These are phyloP conservation scores for Phellopilus nigrolimitatus DNA, from an alignment of 1,284 basidiomycete genomes.

Conservation along the genomic window DNA sequence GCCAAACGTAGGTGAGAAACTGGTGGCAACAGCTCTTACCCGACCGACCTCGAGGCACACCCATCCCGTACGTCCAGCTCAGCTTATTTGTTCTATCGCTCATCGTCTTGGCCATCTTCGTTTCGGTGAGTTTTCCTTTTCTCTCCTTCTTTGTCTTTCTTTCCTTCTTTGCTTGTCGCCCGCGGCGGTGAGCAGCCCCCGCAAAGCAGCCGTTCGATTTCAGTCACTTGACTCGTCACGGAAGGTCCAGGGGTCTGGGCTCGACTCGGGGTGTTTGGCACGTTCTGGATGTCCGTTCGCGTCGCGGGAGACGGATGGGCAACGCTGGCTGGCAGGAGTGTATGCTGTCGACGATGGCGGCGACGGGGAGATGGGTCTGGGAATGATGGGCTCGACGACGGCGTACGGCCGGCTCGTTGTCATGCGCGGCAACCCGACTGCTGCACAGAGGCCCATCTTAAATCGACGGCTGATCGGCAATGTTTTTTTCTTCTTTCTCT, in stretches of 20 bases:
- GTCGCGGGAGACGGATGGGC: not conserved
- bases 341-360: not conserved
- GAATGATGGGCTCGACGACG: not conserved
- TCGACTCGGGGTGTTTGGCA: not conserved
- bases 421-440: not conserved
- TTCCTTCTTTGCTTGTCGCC: not conserved
- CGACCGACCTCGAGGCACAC: conserved; percentile 16
- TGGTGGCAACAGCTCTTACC: conserved; percentile 14
- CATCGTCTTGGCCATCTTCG: not conserved
- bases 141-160: too few relatives aligned
- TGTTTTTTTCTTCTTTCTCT: not conserved
- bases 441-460: not conserved
- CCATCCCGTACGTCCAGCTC: not conserved
- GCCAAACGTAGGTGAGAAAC: not conserved
- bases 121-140: conserved; percentile 10
- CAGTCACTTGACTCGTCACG: conserved; percentile 8
- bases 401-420: conserved; percentile 9
- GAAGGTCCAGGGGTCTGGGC: not conserved
- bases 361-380: not conserved
- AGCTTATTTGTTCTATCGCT: conserved; percentile 1
- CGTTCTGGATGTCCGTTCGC: not conserved
- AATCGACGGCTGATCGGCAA: not conserved
- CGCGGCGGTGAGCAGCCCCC: not conserved
- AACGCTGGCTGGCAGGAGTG: not conserved
- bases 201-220: not conserved